Percentiles rank a stretch among this genome's conserved stretches.
These are phyloP conservation scores for Boletus subparvulus DNA, from an alignment of 768 basidiomycete genomes.

Conservation along the genomic window DNA sequence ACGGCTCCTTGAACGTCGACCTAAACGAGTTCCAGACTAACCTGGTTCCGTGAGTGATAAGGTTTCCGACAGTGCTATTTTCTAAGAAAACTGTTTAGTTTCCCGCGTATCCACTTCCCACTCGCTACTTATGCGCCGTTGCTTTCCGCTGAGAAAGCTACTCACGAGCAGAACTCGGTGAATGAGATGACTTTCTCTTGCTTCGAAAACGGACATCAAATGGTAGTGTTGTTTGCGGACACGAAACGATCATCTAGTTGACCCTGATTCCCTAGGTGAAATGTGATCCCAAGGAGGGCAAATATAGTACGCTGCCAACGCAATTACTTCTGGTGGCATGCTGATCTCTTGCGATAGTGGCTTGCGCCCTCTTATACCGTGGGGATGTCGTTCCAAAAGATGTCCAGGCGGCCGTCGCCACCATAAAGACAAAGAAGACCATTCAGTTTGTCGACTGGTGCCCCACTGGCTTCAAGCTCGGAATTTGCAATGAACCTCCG, in stretches of 20 bases:
- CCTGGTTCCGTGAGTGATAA: conserved; percentile 82
- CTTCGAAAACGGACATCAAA: conserved; percentile 96
- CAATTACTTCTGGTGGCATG: background rate
- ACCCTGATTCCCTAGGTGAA: conserved; percentile 43
- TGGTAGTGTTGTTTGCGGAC: conserved; percentile 50
- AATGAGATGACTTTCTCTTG: conserved; percentile 98
- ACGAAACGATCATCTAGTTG: background rate
- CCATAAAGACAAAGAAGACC: conserved; percentile 95
- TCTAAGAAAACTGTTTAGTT: conserved; percentile 44
- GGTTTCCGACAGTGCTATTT: background rate
- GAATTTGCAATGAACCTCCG: conserved; percentile 96
- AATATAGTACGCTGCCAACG: conserved; percentile 77
- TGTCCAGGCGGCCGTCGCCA: conserved; percentile 86
- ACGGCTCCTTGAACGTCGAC: conserved; percentile 96
- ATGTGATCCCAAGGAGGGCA: conserved; percentile 96
- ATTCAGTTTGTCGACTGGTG: conserved; percentile 99
- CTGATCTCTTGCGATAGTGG: conserved; percentile 53
- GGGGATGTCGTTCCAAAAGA: conserved; percentile 98
- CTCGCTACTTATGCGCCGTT: conserved; percentile 95
- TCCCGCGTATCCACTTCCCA: conserved; percentile 99
- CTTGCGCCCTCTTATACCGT: conserved; percentile 88
- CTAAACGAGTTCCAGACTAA: conserved; percentile 99
- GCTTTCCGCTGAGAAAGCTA: conserved; percentile 91
- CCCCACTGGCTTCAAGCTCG: conserved; percentile 97
- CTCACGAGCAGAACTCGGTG: conserved; percentile 96